A percentile compares a stretch with the other conserved stretches of the same genome.
Evolutionary conservation across 768 basidiomycete genomes (phyloP).

Genomic region (Phylloporus sp.): DNA sequence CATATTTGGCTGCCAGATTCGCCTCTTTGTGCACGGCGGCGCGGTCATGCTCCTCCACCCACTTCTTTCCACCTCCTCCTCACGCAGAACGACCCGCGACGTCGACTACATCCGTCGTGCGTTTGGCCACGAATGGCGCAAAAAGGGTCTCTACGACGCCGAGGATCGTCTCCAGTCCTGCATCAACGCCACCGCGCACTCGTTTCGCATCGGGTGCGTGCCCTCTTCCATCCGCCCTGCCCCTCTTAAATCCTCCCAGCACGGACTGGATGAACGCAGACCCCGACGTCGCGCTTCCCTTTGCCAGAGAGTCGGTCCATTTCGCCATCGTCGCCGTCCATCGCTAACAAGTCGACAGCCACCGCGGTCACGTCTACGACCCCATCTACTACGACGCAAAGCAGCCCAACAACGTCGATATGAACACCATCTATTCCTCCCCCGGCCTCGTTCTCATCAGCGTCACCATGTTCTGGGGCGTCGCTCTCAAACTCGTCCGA

Average conservation of each 20-base stretch:
- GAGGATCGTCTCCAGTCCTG: slow-evolving; percentile 51
- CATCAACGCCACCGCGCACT: slow-evolving; percentile 48
- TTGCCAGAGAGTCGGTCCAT: slow-evolving; percentile 51
- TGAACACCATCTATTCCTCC: slow-evolving; percentile 55
- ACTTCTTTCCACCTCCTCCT: slow-evolving; percentile 33
- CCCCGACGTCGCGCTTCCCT: slow-evolving; percentile 65
- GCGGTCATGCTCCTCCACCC: slow-evolving; percentile 70
- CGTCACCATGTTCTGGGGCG: slow-evolving; percentile 67
- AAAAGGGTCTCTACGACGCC: slow-evolving; percentile 47
- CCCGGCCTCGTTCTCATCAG: slow-evolving; percentile 52
- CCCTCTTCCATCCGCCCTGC: not conserved
- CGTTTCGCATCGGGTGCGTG: slow-evolving; percentile 43
- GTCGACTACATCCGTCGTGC: slow-evolving; percentile 63
- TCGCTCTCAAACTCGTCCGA: slow-evolving; percentile 67
- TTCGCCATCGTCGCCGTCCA: slow-evolving; percentile 1
- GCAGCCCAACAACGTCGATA: slow-evolving; percentile 43
- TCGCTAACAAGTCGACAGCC: slow-evolving; percentile 14
- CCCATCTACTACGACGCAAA: slow-evolving; percentile 56
- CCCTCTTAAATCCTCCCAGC: slow-evolving; percentile 11
- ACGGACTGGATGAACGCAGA: slow-evolving; percentile 76
- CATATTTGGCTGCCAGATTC: slow-evolving; percentile 53
- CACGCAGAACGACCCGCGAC: slow-evolving; percentile 55
- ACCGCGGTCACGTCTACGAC: slow-evolving; percentile 39
- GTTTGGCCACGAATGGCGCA: slow-evolving; percentile 51
- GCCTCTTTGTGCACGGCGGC: slow-evolving; percentile 66